Evolutionary conservation across 2,329 filamentous ascomycete species (phyloP), one percentile per base, ranked within the genome.

Genomic region (Colletotrichum sansevieriae): DNA sequence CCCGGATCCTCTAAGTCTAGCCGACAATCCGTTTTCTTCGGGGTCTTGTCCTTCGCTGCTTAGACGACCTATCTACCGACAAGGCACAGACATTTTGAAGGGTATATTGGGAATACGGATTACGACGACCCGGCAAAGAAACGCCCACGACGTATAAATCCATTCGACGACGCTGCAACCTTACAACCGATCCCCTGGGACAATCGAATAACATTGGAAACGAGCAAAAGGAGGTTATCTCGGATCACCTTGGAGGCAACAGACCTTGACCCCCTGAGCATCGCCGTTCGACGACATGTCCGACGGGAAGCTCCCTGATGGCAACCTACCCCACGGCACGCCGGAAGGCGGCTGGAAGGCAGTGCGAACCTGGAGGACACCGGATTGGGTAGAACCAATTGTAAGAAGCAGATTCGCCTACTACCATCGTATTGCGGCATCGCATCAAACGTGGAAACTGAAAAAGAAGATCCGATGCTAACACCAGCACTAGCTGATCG

Each of bases 331-430:
- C 2, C 33, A 70, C 20, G 68, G 65, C 49, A 64, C 68, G n/a
- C 73, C 72, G 8, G 65, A 72, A 61, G 73, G 72, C 25, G 73
- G 73, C 43, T 74, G 73, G 73, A 73, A 73, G 58, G 73, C 73
- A 2, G 67, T 71, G 29, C 68, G 71, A n/a, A 73, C 72, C 12
- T 74, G 74, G 71, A 74, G 75, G 46, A 74, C 78, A 71, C 77
- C 77, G 12, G 76, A 78, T 63, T 78, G 76, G 74, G 73, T 78
- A 60, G 77, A 78, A 65, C 75, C 77, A 6, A 74, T 78, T 49
- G 77, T 78, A 73, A 61, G 77, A 67, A 46, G 3, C 6, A 20
- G 5, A 46, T n/a, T 20, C 18, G 8, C 15, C 37, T 39, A 15
- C 37, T 7, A 39, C 29, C 29, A 29, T 7, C 29, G 29, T 7